These are phyloP conservation scores for Nevesoporus exiguus DNA, from an alignment of 768 basidiomycete species.

Conservation along the genomic window DNA sequence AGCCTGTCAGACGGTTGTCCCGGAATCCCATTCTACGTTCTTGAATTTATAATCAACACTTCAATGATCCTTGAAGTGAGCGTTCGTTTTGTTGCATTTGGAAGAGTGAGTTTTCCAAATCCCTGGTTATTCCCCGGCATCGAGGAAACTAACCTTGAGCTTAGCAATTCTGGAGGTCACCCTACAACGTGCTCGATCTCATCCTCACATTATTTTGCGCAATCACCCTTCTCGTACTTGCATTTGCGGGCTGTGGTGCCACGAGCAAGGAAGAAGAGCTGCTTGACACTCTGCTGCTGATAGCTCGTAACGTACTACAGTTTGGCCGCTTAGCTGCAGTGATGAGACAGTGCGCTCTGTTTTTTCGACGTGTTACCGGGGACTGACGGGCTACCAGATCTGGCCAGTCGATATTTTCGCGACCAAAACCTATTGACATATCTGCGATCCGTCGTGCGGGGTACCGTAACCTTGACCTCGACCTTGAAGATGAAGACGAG, in stretches of 20 bases:
- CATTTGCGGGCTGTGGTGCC: conserved; percentile 79
- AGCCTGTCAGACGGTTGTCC: conserved; percentile 85
- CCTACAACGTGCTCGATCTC: conserved; percentile 87
- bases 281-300: conserved; percentile 86
- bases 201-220: conserved; percentile 87
- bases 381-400: conserved; percentile 47
- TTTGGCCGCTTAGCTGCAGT: conserved; percentile 90
- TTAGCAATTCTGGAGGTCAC: conserved; percentile 96
- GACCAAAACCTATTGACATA: conserved; percentile 84
- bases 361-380: neutral
- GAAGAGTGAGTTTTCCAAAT: conserved; percentile 58
- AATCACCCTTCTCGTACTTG: conserved; percentile 82
- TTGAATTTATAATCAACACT: conserved; percentile 85
- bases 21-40: conserved; percentile 79
- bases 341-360: conserved; percentile 79
- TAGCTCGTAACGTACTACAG: conserved; percentile 90
- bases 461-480: conserved; percentile 61
- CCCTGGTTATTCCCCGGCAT: neutral
- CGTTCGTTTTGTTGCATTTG: conserved; percentile 90
- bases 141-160: conserved; percentile 1
- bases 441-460: conserved; percentile 65
- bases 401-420: conserved; percentile 84
- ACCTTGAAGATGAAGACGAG: conserved; percentile 63
- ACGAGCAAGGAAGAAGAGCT: conserved; percentile 92
- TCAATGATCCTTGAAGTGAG: conserved; percentile 94